Percentiles rank a stretch among this genome's conserved stretches.
Evolutionary conservation across 1,139 yeast species (phyloP).

Genomic region (Geotrichum aggregatum): DNA sequence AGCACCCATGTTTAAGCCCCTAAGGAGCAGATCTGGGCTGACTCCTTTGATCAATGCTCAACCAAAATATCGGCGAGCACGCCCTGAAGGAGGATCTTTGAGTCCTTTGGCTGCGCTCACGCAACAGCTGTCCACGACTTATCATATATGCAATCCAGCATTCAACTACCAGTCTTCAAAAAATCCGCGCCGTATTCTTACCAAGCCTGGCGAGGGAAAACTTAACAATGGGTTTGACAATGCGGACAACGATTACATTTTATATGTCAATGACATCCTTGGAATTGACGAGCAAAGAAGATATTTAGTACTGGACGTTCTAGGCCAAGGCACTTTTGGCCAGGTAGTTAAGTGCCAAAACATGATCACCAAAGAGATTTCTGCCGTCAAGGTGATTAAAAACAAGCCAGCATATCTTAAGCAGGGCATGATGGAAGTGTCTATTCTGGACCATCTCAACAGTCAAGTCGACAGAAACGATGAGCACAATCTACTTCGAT

Average conservation of each 20-base stretch:
- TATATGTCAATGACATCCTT: conserved; percentile 88
- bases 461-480: conserved; percentile 63
- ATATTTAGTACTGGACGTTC: conserved; percentile 79
- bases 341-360: conserved; percentile 98
- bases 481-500: conserved; percentile 67
- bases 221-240: conserved; percentile 84
- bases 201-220: conserved; percentile 85
- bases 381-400: conserved; percentile 92
- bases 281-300: conserved; percentile 83
- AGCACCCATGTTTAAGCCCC: conserved; percentile 45
- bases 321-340: conserved; percentile 97
- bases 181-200: conserved; percentile 86
- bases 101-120: conserved; percentile 88
- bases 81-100: conserved; percentile 69
- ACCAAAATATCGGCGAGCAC: conserved; percentile 78
- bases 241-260: conserved; percentile 81
- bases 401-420: conserved; percentile 88
- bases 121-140: conserved; percentile 71
- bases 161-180: conserved; percentile 80
- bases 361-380: conserved; percentile 77
- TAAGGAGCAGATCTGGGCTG: conserved; percentile 51
- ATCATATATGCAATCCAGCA: conserved; percentile 79
- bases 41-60: conserved; percentile 58
- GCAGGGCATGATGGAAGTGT: conserved; percentile 88
- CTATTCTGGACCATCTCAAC: conserved; percentile 76